A percentile compares a stretch with the other conserved stretches of the same genome.
These are phyloP conservation scores for Pestalotiopsis fici DNA, from an alignment of 2,329 filamentous ascomycete species.

Conservation along the genomic window DNA sequence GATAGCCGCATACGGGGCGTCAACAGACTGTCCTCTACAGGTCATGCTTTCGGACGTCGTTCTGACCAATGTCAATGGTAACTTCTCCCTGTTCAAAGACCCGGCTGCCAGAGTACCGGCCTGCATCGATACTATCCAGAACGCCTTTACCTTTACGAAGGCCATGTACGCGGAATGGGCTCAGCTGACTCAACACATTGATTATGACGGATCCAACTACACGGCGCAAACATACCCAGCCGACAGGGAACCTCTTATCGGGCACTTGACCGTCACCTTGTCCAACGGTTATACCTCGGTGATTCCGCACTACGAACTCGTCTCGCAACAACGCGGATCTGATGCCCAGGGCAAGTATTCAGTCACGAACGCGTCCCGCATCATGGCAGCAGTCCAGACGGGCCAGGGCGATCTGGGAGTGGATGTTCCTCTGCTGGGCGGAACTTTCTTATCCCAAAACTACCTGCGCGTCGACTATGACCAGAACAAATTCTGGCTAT, in stretches of 20 bases:
- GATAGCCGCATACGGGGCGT: constrained; percentile 13
- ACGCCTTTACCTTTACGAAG: constrained; percentile 16
- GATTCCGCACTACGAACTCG: constrained; percentile 19
- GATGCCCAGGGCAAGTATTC: constrained; percentile 14
- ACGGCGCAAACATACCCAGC: constrained; percentile 9
- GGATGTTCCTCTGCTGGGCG: constrained; percentile 16
- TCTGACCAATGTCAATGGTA: constrained; percentile 16
- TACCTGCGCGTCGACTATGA: constrained; percentile 16
- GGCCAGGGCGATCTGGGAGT: constrained; percentile 15
- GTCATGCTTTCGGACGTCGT: constrained; percentile 17
- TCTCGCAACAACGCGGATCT: constrained; percentile 14
- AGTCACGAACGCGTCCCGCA: constrained; percentile 12
- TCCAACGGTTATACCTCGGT: constrained; percentile 17
- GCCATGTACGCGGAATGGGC: constrained; percentile 14
- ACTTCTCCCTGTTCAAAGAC: constrained; percentile 15
- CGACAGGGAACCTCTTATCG: constrained; percentile 12
- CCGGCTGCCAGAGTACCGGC: constrained; percentile 13
- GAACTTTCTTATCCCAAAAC: constrained; percentile 18
- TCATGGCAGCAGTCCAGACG: constrained; percentile 12
- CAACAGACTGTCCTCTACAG: constrained; percentile 15
- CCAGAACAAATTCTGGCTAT: constrained; percentile 15
- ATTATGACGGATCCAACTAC: constrained; percentile 7
- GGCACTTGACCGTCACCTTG: constrained; percentile 15
- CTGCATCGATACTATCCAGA: constrained; percentile 19
- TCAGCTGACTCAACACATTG: constrained; percentile 8